A percentile compares a stretch with the other conserved stretches of the same genome.
Conservation (phyloP, 2,329 filamentous ascomycete species). For the Penicillium sp. region DNA sequence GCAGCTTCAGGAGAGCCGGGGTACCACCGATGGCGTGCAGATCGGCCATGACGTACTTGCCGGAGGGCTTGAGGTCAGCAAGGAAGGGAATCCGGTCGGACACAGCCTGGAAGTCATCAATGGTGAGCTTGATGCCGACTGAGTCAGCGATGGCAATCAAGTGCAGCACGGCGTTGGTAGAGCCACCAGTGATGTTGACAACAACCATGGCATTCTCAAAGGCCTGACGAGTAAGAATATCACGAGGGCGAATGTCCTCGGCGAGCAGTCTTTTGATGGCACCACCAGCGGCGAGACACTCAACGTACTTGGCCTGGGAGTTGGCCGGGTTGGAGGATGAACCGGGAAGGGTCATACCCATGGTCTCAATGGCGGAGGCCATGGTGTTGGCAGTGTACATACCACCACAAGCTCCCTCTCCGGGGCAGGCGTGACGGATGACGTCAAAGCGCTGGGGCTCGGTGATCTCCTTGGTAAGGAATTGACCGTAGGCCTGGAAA, state of each 20-base stretch:
- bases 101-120: slow-evolving; percentile 82
- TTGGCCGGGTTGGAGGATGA: slow-evolving; percentile 78
- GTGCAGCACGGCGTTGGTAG: slow-evolving; percentile 82
- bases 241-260: slow-evolving; percentile 72
- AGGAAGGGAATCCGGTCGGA: slow-evolving; percentile 77
- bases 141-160: slow-evolving; percentile 80
- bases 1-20: slow-evolving; percentile 56
- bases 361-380: slow-evolving; percentile 69
- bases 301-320: slow-evolving; percentile 65
- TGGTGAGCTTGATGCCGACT: slow-evolving; percentile 75
- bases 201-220: slow-evolving; percentile 85
- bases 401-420: slow-evolving; percentile 78
- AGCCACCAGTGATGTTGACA: slow-evolving; percentile 77
- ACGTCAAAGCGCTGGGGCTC: slow-evolving; percentile 93
- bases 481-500: slow-evolving; percentile 97
- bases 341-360: slow-evolving; percentile 77
- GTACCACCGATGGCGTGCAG: slow-evolving; percentile 57
- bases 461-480: slow-evolving; percentile 83
- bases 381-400: slow-evolving; percentile 81
- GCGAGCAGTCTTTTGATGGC: slow-evolving; percentile 72
- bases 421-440: slow-evolving; percentile 85
- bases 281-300: slow-evolving; percentile 68
- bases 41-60: slow-evolving; percentile 61
- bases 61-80: slow-evolving; percentile 77
- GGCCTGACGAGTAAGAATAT: slow-evolving; percentile 75